Percentiles rank a stretch among this genome's conserved stretches.
Conservation (phyloP, 2,329 filamentous ascomycete species). For the Dothistroma septosporum region DNA sequence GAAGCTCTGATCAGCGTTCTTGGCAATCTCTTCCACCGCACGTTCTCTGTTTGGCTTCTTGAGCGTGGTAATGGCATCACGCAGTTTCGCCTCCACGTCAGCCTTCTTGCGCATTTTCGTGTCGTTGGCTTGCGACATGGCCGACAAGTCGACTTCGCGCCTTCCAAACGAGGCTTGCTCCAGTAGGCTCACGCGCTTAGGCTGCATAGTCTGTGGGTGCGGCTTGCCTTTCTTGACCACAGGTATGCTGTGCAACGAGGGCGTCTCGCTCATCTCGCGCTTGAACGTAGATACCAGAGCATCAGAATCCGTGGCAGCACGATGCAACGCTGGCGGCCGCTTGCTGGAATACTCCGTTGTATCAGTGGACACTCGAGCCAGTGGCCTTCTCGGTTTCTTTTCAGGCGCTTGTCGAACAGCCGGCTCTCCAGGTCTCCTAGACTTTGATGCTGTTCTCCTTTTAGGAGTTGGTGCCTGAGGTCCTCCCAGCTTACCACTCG, state of each 20-base stretch:
- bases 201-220: slow-evolving; percentile 17
- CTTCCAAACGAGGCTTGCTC: slow-evolving; percentile 31
- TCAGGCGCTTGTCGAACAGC: slow-evolving; percentile 34
- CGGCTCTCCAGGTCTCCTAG: slow-evolving; percentile 40
- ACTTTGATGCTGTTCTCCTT: slow-evolving; percentile 42
- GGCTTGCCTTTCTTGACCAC: slow-evolving; percentile 23
- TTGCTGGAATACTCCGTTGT: slow-evolving; percentile 50
- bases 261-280: slow-evolving; percentile 62
- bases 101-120: slow-evolving; percentile 62
- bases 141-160: slow-evolving; percentile 54
- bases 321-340: slow-evolving; percentile 60
- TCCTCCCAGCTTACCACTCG: slow-evolving; percentile 73
- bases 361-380: slow-evolving; percentile 61
- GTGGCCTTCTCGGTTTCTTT: slow-evolving; percentile 47
- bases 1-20: slow-evolving; percentile 60
- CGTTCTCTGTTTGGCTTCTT: slow-evolving; percentile 72
- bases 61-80: slow-evolving; percentile 67
- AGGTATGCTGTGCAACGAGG: slow-evolving; percentile 47
- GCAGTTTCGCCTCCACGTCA: slow-evolving; percentile 60
- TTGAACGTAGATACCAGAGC: slow-evolving; percentile 61
- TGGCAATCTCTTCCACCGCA: slow-evolving; percentile 62
- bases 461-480: slow-evolving; percentile 60
- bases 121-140: slow-evolving; percentile 51
- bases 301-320: slow-evolving; percentile 58
- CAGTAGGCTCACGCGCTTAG: slow-evolving; percentile 39